phyloP scores from a whole-genome alignment of 805 yeast genomes.

The Yarrowia sp. region DNA sequence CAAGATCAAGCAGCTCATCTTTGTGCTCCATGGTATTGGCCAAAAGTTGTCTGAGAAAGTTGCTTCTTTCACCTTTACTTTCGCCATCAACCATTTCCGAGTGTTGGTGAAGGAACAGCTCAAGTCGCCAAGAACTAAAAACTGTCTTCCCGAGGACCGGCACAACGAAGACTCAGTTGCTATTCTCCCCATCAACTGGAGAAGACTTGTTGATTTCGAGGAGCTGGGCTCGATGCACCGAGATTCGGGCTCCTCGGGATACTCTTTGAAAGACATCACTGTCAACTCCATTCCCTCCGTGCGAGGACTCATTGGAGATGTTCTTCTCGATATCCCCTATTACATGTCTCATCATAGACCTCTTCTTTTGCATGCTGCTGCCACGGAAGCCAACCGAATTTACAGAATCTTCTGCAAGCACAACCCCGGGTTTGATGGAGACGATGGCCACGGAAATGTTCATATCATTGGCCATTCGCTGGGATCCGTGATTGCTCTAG shows the following conservation, averaged over 20 bases:
- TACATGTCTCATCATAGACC: constrained; percentile 71
- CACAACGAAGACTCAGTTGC: constrained; percentile 31
- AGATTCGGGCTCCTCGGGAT: constrained; percentile 34
- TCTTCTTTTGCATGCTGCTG: constrained; percentile 64
- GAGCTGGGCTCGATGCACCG: constrained; percentile 28
- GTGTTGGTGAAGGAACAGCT: constrained; percentile 35
- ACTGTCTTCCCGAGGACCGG: constrained; percentile 27
- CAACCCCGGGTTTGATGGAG: constrained; percentile 59
- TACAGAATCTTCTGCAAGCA: constrained; percentile 56
- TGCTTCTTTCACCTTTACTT: constrained; percentile 81
- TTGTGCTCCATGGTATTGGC: constrained; percentile 94
- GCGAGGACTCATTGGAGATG: constrained; percentile 77
- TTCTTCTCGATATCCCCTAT: constrained; percentile 72
- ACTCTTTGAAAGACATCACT: constrained; percentile 67
- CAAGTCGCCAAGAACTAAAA: constrained; percentile 29
- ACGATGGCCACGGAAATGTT: constrained; percentile 45
- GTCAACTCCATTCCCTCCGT: constrained; percentile 74
- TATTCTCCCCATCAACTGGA: constrained; percentile 82
- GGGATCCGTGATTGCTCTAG: constrained; percentile 81
- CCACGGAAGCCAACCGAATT: constrained; percentile 64
- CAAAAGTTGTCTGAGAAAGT: constrained; percentile 78
- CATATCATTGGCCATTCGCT: constrained; percentile 90
- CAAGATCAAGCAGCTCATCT: constrained; percentile 57
- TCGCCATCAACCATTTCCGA: constrained; percentile 48
- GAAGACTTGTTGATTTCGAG: constrained; percentile 54